phyloP scores from a whole-genome alignment of 2,329 filamentous ascomycete genomes.

The Sporothrix mexicana region DNA sequence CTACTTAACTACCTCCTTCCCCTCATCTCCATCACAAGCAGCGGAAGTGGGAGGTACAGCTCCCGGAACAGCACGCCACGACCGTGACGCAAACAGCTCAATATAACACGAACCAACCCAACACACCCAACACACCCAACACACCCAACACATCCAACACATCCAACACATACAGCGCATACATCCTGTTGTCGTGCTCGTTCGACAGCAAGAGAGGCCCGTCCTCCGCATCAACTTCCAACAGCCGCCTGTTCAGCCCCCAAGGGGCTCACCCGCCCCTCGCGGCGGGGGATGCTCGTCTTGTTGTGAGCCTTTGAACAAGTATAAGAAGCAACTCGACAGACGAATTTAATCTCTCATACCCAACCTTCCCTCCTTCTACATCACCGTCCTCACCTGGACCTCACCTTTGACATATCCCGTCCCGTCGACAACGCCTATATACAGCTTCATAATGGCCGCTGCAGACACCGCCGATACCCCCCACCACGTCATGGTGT shows the following conservation, averaged over 20 bases:
- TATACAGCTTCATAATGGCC: constrained; percentile 14
- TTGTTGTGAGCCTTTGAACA: constrained; percentile 19
- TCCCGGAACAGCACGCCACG: not conserved
- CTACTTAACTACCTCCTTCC: not conserved
- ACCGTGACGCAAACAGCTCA: not conserved
- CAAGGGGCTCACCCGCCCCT: constrained; percentile 35
- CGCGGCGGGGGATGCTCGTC: constrained; percentile 35
- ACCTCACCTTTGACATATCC: not conserved
- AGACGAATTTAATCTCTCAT: not conserved
- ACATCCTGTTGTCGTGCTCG: constrained; percentile 10
- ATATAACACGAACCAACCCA: not conserved
- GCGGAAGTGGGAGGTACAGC: not conserved
- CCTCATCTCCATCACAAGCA: not conserved
- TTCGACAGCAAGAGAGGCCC: constrained; percentile 7
- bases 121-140: not conserved
- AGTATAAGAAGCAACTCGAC: constrained; percentile 18
- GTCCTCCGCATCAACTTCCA: not conserved
- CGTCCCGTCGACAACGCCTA: not conserved
- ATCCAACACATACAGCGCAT: not conserved
- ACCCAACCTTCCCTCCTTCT: not conserved
- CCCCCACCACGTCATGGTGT: constrained; percentile 20
- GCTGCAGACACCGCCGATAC: constrained; percentile 3
- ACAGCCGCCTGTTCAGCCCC: constrained; percentile 29
- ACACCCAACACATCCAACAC: not conserved
- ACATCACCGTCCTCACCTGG: not conserved